These are phyloP conservation scores for Thermoascus crustaceus DNA, from an alignment of 2,329 filamentous ascomycete genomes.

Conservation along the genomic window DNA sequence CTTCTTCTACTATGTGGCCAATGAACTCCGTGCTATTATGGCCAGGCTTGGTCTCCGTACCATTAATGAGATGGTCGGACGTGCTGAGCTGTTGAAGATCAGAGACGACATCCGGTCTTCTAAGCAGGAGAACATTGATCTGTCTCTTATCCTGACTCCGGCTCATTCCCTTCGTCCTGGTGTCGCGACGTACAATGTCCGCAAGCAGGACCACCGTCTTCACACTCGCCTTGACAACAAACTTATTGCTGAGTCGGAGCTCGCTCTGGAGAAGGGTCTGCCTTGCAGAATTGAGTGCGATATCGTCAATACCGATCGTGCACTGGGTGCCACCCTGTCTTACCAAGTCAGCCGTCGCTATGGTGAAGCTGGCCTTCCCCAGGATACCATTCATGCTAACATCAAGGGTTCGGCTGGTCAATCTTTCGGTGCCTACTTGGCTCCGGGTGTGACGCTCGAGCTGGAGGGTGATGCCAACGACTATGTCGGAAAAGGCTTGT, in stretches of 20 bases:
- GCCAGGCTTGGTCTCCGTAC: constrained; percentile 89
- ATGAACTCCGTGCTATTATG: constrained; percentile 95
- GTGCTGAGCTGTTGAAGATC: constrained; percentile 76
- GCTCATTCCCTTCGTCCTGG: constrained; percentile 93
- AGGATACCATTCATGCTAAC: constrained; percentile 92
- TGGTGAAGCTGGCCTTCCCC: constrained; percentile 77
- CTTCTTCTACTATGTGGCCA: constrained; percentile 97
- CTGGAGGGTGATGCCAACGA: constrained; percentile 95
- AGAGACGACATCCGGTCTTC: constrained; percentile 78
- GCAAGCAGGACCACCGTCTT: constrained; percentile 92
- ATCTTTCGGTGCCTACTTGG: constrained; percentile 90
- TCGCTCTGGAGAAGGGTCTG: constrained; percentile 88
- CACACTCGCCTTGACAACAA: constrained; percentile 94
- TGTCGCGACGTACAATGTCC: constrained; percentile 93
- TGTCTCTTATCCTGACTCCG: constrained; percentile 86
- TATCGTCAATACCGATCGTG: constrained; percentile 92
- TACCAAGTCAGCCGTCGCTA: constrained; percentile 94
- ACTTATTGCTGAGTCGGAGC: constrained; percentile 87
- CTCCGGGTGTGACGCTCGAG: constrained; percentile 87
- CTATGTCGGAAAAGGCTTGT: constrained; percentile 93
- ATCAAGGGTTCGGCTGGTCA: constrained; percentile 95
- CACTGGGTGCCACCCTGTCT: constrained; percentile 84
- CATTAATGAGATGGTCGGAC: constrained; percentile 96
- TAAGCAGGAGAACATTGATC: constrained; percentile 88
- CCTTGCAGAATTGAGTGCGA: constrained; percentile 92